Conservation (phyloP, 2,329 filamentous ascomycete genomes). For the Diaporthe caulivora region DNA sequence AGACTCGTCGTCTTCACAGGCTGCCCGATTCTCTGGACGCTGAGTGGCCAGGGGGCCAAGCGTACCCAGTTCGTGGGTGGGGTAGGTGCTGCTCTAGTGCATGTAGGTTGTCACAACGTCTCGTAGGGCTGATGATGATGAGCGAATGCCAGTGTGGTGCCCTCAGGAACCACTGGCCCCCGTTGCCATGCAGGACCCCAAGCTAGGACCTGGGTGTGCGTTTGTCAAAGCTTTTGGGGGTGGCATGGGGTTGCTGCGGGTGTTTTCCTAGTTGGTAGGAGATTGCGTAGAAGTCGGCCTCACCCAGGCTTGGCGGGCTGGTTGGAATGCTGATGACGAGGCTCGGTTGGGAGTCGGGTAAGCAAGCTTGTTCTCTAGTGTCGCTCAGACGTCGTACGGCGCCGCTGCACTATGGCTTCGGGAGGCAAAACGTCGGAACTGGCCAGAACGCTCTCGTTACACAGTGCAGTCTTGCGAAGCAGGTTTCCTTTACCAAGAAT, state of each 20-base stretch:
- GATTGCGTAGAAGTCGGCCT: constrained; percentile 14
- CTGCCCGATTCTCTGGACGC: constrained; percentile 35
- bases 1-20: constrained; percentile 37
- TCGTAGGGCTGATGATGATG: constrained; percentile 36
- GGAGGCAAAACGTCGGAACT: no score
- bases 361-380: constrained; percentile 11
- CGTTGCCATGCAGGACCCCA: background rate
- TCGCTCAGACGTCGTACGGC: no score
- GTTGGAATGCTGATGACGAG: constrained; percentile 14
- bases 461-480: no score
- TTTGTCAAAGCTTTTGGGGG: constrained; percentile 1
- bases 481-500: no score
- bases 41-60: constrained; percentile 31
- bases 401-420: no score
- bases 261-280: background rate
- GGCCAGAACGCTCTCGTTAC: no score
- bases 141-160: constrained; percentile 1
- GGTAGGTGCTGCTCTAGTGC: background rate
- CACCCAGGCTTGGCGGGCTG: constrained; percentile 7
- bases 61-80: constrained; percentile 1
- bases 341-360: background rate
- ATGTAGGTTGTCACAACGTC: background rate
- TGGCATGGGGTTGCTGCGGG: background rate
- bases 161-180: constrained; percentile 1
- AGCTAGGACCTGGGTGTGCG: background rate